Evolutionary conservation across 306 rosid genomes (phyloP), one percentile per base, ranked within the genome.

Genomic region (Amphicarpaea edgeworthii): DNA sequence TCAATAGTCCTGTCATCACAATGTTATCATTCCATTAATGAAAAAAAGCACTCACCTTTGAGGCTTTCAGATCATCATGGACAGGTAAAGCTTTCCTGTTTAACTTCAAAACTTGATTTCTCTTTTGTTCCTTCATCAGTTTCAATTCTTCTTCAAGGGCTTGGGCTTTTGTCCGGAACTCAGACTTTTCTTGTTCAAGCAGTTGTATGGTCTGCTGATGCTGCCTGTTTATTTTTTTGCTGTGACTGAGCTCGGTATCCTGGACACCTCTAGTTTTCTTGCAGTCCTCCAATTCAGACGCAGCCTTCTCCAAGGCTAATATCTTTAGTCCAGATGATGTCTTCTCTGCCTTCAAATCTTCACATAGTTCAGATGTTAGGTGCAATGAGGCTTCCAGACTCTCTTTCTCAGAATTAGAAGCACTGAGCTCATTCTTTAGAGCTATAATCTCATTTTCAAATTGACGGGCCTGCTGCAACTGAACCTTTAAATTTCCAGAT

Each of bases 41-140:
- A 57, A 74, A 42, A 83, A 77, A 68, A 72, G 11, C 19, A 82
- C 93, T 45, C 53, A 88, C 98, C 78, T 86, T 91, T 30, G 79
- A 66, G 78, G 77, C 59, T 85, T 89, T 93, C 75, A 7, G 55
- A 50, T 88, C 90, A 81, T 89, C 94, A 24, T 77, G 86, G 59
- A 77, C 83, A 20, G 94, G 73, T 81, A 43, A 43, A 12, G 19
- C 40, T 72, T 84, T 84, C 83, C 75, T 73, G 55, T 82, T 79
- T 59, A 53, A 58, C 84, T 77, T 72, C 1, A 76, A 43, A 65
- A 50, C 85, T 49, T 77, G 82, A 66, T 85, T 83, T 63, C 76
- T 79, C 62, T 82, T 88, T 79, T 75, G 86, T 81, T 88, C 86
- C 81, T 81, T 85, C 47, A 46, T 55, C 77, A 69, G 79, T 65